Conservation (phyloP, 352 stramenopile genomes). For the Vaucheria bursata region DNA sequence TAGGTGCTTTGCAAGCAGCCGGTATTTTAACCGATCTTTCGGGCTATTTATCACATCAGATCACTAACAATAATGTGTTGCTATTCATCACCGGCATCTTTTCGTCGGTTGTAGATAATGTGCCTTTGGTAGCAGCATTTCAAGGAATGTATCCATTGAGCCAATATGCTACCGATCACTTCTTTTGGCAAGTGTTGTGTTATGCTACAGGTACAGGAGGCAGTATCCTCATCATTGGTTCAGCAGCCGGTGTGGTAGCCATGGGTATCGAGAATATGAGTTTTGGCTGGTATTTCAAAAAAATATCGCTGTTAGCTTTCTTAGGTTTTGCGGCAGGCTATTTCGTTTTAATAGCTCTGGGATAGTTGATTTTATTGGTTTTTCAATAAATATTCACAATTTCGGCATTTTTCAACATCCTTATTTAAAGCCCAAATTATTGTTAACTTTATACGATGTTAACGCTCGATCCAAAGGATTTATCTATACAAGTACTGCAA, state of each 20-base stretch:
- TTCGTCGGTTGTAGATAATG: conserved; percentile 66
- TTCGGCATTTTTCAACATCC: too few relatives aligned
- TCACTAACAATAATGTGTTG: conserved; percentile 64
- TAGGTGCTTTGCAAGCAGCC: conserved; percentile 63
- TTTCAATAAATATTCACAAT: too few relatives aligned
- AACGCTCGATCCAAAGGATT: too few relatives aligned
- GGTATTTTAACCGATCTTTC: conserved; percentile 61
- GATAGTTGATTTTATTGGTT: too few relatives aligned
- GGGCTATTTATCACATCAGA: conserved; percentile 58
- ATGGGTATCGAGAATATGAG: conserved; percentile 70
- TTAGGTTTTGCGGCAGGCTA: conserved; percentile 10
- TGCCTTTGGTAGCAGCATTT: conserved; percentile 62
- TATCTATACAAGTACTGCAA: too few relatives aligned
- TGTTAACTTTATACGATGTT: too few relatives aligned
- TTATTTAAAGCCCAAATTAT: too few relatives aligned
- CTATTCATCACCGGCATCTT: conserved; percentile 63
- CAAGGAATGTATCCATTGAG: conserved; percentile 68
- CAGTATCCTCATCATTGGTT: conserved; percentile 65
- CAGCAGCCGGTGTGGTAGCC: conserved; percentile 60
- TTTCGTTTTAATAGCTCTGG: conserved; percentile 5
- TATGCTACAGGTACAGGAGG: conserved; percentile 65
- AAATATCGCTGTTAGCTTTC: conserved; percentile 48
- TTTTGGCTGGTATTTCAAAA: conserved; percentile 69
- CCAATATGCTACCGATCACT: conserved; percentile 62
- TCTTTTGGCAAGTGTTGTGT: conserved; percentile 67